These are phyloP conservation scores for Iris pallida DNA, from an alignment of 116 monocot species.

Conservation along the genomic window DNA sequence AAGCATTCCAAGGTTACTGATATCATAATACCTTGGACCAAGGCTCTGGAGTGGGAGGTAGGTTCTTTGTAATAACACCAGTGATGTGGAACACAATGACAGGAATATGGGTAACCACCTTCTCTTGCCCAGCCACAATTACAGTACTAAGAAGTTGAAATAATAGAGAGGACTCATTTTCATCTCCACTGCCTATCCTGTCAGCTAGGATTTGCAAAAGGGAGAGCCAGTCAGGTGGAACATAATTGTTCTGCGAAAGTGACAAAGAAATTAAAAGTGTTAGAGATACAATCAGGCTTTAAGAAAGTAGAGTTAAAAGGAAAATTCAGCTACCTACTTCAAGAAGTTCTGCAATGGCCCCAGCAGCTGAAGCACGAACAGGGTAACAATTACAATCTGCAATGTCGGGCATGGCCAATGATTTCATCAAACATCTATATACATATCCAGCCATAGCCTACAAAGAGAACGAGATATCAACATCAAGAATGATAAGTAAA, in stretches of 20 bases:
- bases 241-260: slow-evolving; percentile 47
- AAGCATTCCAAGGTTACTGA: neutral
- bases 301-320: neutral
- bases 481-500: neutral
- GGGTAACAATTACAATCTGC: slow-evolving; percentile 46
- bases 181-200: slow-evolving; percentile 37
- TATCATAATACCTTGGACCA: slow-evolving; percentile 63
- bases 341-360: slow-evolving; percentile 60
- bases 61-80: slow-evolving; percentile 29
- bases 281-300: neutral
- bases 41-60: slow-evolving; percentile 57
- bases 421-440: slow-evolving; percentile 46
- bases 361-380: slow-evolving; percentile 64
- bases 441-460: slow-evolving; percentile 51
- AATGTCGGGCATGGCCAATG: slow-evolving; percentile 39
- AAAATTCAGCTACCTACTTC: slow-evolving; percentile 32
- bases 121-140: slow-evolving; percentile 46
- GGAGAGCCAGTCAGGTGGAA: slow-evolving; percentile 55
- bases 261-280: slow-evolving; percentile 10
- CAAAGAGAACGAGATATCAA: slow-evolving; percentile 18
- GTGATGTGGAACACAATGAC: slow-evolving; percentile 39
- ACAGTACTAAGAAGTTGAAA: slow-evolving; percentile 57
- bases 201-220: slow-evolving; percentile 49
- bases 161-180: slow-evolving; percentile 54
- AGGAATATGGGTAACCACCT: slow-evolving; percentile 48